Percentiles rank a stretch among this genome's conserved stretches.
These are phyloP conservation scores for Dysphania ambrosioides DNA, from an alignment of 148 eudicot genomes.

Conservation along the genomic window DNA sequence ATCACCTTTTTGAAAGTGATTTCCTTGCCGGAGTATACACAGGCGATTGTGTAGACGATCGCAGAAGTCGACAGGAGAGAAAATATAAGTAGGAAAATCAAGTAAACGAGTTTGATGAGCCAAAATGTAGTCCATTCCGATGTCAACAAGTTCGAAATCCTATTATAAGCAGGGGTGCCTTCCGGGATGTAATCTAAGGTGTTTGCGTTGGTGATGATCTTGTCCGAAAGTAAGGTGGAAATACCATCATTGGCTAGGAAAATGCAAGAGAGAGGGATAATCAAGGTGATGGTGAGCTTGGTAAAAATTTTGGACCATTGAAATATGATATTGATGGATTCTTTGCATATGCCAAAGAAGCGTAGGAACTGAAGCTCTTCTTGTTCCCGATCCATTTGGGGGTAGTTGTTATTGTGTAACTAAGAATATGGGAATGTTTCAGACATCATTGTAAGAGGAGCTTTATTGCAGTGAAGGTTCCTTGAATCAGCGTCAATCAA, in stretches of 20 bases:
- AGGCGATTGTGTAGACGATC: conserved; percentile 43
- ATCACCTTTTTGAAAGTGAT: conserved; percentile 32
- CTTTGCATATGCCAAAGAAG: conserved; percentile 44
- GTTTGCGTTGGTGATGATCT: conserved; percentile 24
- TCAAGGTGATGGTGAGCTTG: conserved; percentile 36
- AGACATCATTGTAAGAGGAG: neutral
- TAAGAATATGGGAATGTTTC: neutral
- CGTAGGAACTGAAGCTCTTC: conserved; percentile 51
- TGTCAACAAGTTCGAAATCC: conserved; percentile 23
- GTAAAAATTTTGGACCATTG: conserved; percentile 27
- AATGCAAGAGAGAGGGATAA: conserved; percentile 38
- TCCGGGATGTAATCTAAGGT: conserved; percentile 14
- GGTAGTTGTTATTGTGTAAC: neutral
- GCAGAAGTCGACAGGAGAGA: conserved; percentile 43
- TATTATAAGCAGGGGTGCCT: conserved; percentile 25
- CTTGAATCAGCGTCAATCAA: conserved; percentile 1
- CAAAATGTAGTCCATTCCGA: conserved; percentile 29
- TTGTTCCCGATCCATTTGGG: conserved; percentile 37
- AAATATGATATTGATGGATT: conserved; percentile 29
- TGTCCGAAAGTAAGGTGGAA: conserved; percentile 26
- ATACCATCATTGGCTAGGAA: conserved; percentile 33
- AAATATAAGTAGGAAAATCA: conserved; percentile 32
- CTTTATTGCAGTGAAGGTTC: conserved; percentile 1
- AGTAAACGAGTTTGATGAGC: conserved; percentile 32
- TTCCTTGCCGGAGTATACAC: conserved; percentile 36